These are phyloP conservation scores for Monosporozyma unispora DNA, from an alignment of 805 yeast species.

Conservation along the genomic window DNA sequence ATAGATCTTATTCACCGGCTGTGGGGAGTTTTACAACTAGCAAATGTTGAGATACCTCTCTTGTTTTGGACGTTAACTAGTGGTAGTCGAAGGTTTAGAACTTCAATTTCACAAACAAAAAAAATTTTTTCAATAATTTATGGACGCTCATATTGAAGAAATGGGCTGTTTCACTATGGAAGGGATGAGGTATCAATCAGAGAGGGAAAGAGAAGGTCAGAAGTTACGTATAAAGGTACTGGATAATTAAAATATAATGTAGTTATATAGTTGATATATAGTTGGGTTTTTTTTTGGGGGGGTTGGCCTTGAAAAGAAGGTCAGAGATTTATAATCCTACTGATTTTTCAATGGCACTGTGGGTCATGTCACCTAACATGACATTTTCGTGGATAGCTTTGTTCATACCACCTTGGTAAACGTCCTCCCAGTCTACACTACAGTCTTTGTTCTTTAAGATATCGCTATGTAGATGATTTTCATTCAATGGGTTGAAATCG, in stretches of 20 bases:
- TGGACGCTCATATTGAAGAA: neutral
- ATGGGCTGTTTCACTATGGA: neutral
- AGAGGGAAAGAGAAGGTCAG: neutral
- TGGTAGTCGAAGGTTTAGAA: neutral
- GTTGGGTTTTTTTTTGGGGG: neutral
- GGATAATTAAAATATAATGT: neutral
- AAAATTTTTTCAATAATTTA: neutral
- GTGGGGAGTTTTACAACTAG: neutral
- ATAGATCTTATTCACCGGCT: neutral
- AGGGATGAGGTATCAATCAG: neutral
- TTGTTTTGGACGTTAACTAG: neutral
- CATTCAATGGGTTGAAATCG: conserved; percentile 60
- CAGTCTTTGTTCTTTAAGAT: conserved; percentile 72
- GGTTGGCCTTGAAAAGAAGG: neutral
- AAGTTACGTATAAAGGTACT: neutral
- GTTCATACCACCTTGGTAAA: conserved; percentile 43
- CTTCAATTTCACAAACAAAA: neutral
- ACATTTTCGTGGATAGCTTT: conserved; percentile 1
- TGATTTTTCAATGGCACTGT: conserved; percentile 60
- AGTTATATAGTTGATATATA: neutral
- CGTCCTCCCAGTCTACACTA: conserved; percentile 87
- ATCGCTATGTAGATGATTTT: conserved; percentile 53
- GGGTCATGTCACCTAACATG: conserved; percentile 44
- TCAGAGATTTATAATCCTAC: conserved; percentile 27
- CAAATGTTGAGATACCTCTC: neutral